Conservation (phyloP, 441 rosid species). For the Sinapis alba region DNA sequence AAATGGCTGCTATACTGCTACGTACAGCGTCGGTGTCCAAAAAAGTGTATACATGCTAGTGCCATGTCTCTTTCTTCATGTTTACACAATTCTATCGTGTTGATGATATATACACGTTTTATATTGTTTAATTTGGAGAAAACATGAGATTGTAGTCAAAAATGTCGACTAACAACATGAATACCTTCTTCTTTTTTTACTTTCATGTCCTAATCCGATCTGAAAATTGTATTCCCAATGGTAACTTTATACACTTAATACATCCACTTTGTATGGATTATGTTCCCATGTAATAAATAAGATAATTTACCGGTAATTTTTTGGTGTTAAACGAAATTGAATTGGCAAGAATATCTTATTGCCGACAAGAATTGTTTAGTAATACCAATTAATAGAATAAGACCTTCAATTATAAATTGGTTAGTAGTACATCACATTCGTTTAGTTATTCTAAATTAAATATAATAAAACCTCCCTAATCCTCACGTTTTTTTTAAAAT, state of each 20-base stretch:
- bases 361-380: constrained; percentile 32
- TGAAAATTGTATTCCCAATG: neutral
- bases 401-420: constrained; percentile 31
- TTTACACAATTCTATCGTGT: neutral
- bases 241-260: neutral
- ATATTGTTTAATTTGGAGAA: neutral
- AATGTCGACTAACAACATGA: constrained; percentile 11
- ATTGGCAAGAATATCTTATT: constrained; percentile 17
- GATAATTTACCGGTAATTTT: neutral
- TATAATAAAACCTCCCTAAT: constrained; percentile 27
- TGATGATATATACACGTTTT: neutral
- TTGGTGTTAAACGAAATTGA: constrained; percentile 8
- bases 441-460: constrained; percentile 20
- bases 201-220: neutral
- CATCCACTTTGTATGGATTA: neutral
- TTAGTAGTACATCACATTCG: constrained; percentile 40
- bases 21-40: constrained; percentile 8
- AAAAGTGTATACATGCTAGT: neutral
- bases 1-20: constrained; percentile 3
- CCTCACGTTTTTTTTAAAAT: constrained; percentile 34
- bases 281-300: neutral
- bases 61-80: constrained; percentile 6
- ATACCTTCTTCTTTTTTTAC: neutral
- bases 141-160: neutral
- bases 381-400: constrained; percentile 23